Evolutionary conservation across 345 rosid species (phyloP), one percentile per base, ranked within the genome.

Genomic region (Melaleuca quinquenervia): DNA sequence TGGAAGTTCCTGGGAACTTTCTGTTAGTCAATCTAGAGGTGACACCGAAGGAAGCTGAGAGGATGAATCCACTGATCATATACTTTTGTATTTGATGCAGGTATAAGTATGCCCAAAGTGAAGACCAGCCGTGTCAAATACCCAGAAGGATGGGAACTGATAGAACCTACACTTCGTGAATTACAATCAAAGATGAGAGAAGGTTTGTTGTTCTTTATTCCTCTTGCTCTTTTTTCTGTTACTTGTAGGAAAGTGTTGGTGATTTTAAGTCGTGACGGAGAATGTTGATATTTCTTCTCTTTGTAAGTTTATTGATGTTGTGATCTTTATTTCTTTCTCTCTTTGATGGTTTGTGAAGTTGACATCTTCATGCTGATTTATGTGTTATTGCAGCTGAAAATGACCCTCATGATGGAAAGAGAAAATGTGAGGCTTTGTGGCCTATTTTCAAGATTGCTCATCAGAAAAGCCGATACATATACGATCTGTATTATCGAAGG

Each of bases 71-170:
- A 70, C 80, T 18, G 26, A 70, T 70, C 44, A 8, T 70, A 16
- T 70, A 8, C 13, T 18, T 36, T 70, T 36, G 26, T 26, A 70
- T 70, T 70, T 36, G 80, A 18, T 70, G 80, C 86, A 89, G 92
- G 85, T 84, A 44, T 58, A 82, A 85, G 80, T 51, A 96, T 93
- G 99, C 97, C 98, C 0, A 96, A 96, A 92, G 92, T 93, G 45
- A 94, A 90, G 90, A 95, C 99, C 1, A 95, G 91, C 86, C 90
- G 94, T 32, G 90, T 92, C 53, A 92, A 91, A 70, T 91, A 92
- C 85, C 98, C 95, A 44, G 94, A 94, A 88, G 98, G 97, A 11
- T 96, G 96, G 96, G 95, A 96, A 85, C 90, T 95, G 88, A 94
- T 94, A 14, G 98, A 95, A 91, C 98, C 96, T 82, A 95, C 96